phyloP scores from a whole-genome alignment of 345 rosid genomes.

The Citrus inodora region DNA sequence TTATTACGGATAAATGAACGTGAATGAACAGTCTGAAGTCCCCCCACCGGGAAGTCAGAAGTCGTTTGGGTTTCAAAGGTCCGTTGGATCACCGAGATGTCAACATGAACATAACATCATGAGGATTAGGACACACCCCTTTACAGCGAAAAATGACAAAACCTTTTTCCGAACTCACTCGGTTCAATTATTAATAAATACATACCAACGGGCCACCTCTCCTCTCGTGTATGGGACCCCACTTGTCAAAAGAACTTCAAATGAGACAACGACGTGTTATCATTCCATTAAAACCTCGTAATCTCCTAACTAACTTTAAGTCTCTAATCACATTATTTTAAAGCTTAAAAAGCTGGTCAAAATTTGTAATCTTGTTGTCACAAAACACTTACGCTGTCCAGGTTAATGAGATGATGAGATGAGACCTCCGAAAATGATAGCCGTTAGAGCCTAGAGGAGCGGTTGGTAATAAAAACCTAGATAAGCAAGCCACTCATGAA shows the following conservation, averaged over 20 bases:
- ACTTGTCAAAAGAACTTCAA: not conserved
- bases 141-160: not conserved
- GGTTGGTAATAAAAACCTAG: conserved; percentile 19
- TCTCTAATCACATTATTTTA: not conserved
- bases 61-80: no score
- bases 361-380: not conserved
- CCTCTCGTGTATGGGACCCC: not conserved
- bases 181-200: not conserved
- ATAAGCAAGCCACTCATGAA: not conserved
- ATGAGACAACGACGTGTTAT: not conserved
- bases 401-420: not conserved
- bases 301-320: not conserved
- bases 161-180: not conserved
- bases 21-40: no score
- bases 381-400: not conserved
- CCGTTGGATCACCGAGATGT: not conserved
- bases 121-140: not conserved
- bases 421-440: conserved; percentile 15
- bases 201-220: not conserved
- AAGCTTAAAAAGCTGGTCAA: not conserved
- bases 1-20: no score
- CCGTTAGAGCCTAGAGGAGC: conserved; percentile 23
- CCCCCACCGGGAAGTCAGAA: no score
- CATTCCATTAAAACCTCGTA: not conserved
- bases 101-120: not conserved